phyloP scores from a whole-genome alignment of 192 early-diverging fungal species.

The Coemansia sp. region DNA sequence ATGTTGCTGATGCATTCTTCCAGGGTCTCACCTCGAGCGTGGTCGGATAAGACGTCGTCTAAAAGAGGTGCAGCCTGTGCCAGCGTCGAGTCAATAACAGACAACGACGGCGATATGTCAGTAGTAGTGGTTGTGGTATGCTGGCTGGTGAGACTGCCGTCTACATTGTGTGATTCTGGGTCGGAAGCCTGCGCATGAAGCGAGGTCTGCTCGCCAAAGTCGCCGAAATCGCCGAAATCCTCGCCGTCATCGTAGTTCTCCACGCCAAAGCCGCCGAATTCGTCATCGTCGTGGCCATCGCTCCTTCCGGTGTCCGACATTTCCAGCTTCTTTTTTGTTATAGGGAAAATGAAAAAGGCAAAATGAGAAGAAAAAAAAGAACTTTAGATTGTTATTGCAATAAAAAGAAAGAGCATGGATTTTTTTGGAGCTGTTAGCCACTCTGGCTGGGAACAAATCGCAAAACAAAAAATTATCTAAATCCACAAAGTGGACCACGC shows the following conservation, averaged over 20 bases:
- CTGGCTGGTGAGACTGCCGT: background rate
- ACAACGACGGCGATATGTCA: background rate
- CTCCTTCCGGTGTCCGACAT: background rate
- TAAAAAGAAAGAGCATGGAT: background rate
- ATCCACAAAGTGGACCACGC: too few species aligned
- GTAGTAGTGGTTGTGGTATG: background rate
- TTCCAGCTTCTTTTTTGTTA: background rate
- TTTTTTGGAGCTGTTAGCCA: background rate
- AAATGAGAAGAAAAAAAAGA: background rate
- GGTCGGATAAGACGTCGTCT: background rate
- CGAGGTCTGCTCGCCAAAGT: constrained; percentile 9
- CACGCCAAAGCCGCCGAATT: constrained; percentile 24
- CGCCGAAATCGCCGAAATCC: constrained; percentile 31
- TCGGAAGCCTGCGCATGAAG: background rate
- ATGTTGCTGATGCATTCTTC: constrained; percentile 18
- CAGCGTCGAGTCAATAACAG: constrained; percentile 12
- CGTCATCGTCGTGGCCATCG: constrained; percentile 14
- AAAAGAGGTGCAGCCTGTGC: constrained; percentile 10
- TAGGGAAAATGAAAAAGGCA: background rate
- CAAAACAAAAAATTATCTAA: too few species aligned
- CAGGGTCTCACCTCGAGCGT: background rate
- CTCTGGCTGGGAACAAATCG: too few species aligned
- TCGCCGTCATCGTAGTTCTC: constrained; percentile 9
- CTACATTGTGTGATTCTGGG: background rate
- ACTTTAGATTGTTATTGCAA: background rate